These are phyloP conservation scores for Neurospora sp. DNA, from an alignment of 495 filamentous ascomycete species.

Conservation along the genomic window DNA sequence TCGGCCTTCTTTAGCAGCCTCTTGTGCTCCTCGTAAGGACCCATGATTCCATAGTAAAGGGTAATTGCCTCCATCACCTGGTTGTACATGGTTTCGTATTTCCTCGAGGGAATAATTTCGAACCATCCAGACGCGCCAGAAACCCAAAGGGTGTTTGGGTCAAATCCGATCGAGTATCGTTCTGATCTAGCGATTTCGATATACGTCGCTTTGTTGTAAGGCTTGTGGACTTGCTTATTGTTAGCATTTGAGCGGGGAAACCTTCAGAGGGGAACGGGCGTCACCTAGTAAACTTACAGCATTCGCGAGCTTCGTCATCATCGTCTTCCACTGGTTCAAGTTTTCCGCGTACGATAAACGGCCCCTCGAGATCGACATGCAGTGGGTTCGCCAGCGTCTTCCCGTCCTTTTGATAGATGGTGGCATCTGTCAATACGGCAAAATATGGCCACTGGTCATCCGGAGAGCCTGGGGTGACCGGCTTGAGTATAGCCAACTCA, in stretches of 20 bases:
- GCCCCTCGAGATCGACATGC: conserved; percentile 29
- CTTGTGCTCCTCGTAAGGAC: conserved; percentile 23
- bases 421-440: conserved; percentile 32
- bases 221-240: conserved; percentile 33
- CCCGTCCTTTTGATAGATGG: conserved; percentile 32
- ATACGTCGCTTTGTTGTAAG: conserved; percentile 35
- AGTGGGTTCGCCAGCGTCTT: conserved; percentile 32
- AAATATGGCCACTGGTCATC: conserved; percentile 32
- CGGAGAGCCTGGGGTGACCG: conserved; percentile 5
- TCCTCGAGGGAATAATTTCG: conserved; percentile 51
- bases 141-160: conserved; percentile 61
- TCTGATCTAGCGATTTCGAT: conserved; percentile 56
- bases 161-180: conserved; percentile 61
- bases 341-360: conserved; percentile 33
- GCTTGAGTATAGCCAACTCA: conserved; percentile 28
- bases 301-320: conserved; percentile 10
- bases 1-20: conserved; percentile 13
- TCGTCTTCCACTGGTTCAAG: conserved; percentile 28
- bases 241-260: conserved; percentile 14
- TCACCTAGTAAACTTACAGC: neutral
- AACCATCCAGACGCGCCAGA: conserved; percentile 73
- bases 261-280: neutral
- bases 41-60: conserved; percentile 54
- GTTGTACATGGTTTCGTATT: conserved; percentile 52
- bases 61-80: conserved; percentile 60